These are phyloP conservation scores for Salicornia ramosissima DNA, from an alignment of 148 eudicot genomes.

Conservation along the genomic window DNA sequence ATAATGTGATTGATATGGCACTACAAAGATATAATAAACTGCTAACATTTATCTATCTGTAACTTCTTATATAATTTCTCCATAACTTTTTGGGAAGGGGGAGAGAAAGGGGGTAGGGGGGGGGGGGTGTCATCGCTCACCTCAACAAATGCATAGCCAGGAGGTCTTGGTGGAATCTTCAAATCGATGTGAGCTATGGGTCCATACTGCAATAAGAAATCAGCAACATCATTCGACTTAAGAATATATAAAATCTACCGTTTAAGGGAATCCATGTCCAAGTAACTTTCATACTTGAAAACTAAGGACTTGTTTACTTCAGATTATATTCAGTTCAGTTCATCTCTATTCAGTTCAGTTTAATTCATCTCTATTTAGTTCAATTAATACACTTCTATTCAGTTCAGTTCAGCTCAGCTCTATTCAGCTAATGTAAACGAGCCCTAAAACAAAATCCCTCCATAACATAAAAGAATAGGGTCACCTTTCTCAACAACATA, in stretches of 20 bases:
- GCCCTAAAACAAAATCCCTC: neutral
- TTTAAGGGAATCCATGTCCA: too few relatives aligned
- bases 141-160: constrained; percentile 99
- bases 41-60: neutral
- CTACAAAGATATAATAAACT: neutral
- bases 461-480: neutral
- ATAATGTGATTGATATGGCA: too few relatives aligned
- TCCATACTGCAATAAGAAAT: constrained; percentile 66
- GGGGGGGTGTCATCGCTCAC: constrained; percentile 29
- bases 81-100: too few relatives aligned
- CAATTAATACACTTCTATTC: too few relatives aligned
- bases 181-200: constrained; percentile 78
- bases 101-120: too few relatives aligned
- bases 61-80: neutral
- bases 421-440: too few relatives aligned
- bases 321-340: too few relatives aligned
- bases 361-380: too few relatives aligned
- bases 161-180: constrained; percentile 98
- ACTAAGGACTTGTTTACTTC: too few relatives aligned
- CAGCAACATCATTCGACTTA: constrained; percentile 3
- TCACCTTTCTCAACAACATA: neutral
- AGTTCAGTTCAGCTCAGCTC: too few relatives aligned
- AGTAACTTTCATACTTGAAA: neutral
- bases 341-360: too few relatives aligned
- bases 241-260: neutral